Percentiles rank a stretch among this genome's conserved stretches.
These are phyloP conservation scores for Erysimum cheiri DNA, from an alignment of 441 rosid species.

Conservation along the genomic window DNA sequence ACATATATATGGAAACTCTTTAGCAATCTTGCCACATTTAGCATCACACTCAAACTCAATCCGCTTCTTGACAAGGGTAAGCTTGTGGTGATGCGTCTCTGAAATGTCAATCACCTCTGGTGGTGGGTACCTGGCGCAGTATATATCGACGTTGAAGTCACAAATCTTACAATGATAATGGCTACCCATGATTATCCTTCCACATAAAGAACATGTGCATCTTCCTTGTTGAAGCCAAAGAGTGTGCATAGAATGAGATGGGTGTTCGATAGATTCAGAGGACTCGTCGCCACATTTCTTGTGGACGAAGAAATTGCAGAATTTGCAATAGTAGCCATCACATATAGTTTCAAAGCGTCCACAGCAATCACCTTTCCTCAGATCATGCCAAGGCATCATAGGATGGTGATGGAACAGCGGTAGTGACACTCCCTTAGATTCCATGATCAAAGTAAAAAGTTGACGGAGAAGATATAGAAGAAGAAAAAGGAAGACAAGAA, in stretches of 20 bases:
- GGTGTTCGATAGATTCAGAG: background rate
- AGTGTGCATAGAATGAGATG: background rate
- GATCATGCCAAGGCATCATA: too few species aligned
- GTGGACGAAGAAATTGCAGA: too few species aligned
- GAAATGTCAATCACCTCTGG: background rate
- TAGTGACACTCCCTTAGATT: too few species aligned
- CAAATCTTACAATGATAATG: background rate
- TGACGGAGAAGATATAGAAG: too few species aligned
- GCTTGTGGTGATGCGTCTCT: background rate
- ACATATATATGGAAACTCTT: background rate
- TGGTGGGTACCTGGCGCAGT: slow-evolving; percentile 7
- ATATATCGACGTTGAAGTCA: background rate
- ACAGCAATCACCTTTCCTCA: too few species aligned
- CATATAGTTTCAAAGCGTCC: too few species aligned
- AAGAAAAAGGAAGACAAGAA: too few species aligned
- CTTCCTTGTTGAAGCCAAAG: background rate
- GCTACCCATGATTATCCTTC: background rate
- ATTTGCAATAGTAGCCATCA: too few species aligned
- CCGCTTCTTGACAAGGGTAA: background rate
- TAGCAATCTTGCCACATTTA: background rate
- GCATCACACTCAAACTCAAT: background rate
- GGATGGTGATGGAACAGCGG: too few species aligned
- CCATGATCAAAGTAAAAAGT: too few species aligned
- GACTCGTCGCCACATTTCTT: too few species aligned
- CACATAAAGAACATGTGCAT: background rate